Conservation (phyloP, 2,329 filamentous ascomycete species). For the Alternaria alternata region DNA sequence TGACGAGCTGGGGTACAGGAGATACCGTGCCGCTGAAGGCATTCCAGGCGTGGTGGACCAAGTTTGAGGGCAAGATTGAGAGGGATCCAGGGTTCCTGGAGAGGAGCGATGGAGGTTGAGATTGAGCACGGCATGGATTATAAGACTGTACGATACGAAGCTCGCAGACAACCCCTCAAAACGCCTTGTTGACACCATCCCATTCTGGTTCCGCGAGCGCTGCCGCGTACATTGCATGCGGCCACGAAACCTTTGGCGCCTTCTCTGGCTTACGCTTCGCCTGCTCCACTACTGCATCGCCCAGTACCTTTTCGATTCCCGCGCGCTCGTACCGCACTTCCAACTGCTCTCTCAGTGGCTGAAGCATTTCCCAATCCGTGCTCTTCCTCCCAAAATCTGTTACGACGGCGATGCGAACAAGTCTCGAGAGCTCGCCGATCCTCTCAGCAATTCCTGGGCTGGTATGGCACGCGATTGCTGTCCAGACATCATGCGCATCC, state of each 20-base stretch:
- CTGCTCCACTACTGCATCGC: slow-evolving; percentile 54
- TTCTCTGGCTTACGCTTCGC: slow-evolving; percentile 49
- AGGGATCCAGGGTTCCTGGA: slow-evolving; percentile 90
- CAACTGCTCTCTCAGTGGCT: slow-evolving; percentile 24
- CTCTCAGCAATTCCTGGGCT: slow-evolving; percentile 56
- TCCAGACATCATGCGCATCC: slow-evolving; percentile 54
- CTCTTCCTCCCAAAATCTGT: slow-evolving; percentile 51
- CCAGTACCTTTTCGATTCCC: slow-evolving; percentile 55
- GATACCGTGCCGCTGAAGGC: slow-evolving; percentile 94
- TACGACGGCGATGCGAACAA: slow-evolving; percentile 51
- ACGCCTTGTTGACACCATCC: slow-evolving; percentile 42
- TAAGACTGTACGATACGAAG: neutral
- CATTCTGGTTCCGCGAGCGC: slow-evolving; percentile 39
- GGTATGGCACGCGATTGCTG: slow-evolving; percentile 56
- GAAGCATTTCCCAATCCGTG: slow-evolving; percentile 27
- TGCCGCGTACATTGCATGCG: slow-evolving; percentile 40
- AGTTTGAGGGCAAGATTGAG: slow-evolving; percentile 89
- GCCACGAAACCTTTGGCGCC: slow-evolving; percentile 52
- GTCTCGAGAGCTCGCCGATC: slow-evolving; percentile 49
- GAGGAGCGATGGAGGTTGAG: slow-evolving; percentile 63
- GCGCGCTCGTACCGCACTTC: slow-evolving; percentile 47
- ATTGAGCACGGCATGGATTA: neutral
- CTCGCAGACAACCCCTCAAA: slow-evolving; percentile 21
- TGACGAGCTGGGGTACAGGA: slow-evolving; percentile 80
- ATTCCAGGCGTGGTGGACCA: slow-evolving; percentile 97